Percentiles rank a stretch among this genome's conserved stretches.
phyloP scores from a whole-genome alignment of 495 filamentous ascomycete genomes.

The Podospora pseudoanserina region DNA sequence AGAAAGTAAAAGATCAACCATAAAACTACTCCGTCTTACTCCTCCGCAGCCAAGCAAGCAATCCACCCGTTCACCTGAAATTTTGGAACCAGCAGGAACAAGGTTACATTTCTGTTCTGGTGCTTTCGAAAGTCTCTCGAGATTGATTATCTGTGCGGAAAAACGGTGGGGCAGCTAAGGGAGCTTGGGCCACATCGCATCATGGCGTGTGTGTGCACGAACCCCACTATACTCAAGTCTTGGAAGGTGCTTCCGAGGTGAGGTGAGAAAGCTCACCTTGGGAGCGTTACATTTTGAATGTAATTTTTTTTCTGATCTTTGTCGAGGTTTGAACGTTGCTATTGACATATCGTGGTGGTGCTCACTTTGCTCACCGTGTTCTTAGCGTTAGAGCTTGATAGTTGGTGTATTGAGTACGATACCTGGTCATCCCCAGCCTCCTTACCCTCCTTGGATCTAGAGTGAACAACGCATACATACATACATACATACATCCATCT shows the following conservation, averaged over 20 bases:
- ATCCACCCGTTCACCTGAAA: not conserved
- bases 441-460: not conserved
- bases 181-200: slow-evolving; percentile 2
- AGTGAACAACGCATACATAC: not conserved
- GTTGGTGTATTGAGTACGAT: too few species aligned
- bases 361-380: not conserved
- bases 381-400: not conserved
- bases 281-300: too few species aligned
- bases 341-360: too few species aligned
- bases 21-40: not conserved
- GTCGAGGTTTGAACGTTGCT: too few species aligned
- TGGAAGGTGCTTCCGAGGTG: too few species aligned
- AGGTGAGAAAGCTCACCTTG: too few species aligned
- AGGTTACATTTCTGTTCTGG: not conserved
- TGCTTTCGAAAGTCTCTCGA: too few species aligned
- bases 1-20: not conserved
- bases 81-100: not conserved
- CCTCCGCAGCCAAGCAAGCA: not conserved
- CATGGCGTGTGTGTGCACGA: not conserved
- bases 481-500: too few species aligned
- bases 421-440: not conserved
- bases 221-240: not conserved
- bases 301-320: too few species aligned
- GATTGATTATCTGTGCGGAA: not conserved
- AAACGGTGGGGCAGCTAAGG: not conserved